Evolutionary conservation across 1,284 basidiomycete species (phyloP).

Genomic region (Cryptococcus maquisensis): DNA sequence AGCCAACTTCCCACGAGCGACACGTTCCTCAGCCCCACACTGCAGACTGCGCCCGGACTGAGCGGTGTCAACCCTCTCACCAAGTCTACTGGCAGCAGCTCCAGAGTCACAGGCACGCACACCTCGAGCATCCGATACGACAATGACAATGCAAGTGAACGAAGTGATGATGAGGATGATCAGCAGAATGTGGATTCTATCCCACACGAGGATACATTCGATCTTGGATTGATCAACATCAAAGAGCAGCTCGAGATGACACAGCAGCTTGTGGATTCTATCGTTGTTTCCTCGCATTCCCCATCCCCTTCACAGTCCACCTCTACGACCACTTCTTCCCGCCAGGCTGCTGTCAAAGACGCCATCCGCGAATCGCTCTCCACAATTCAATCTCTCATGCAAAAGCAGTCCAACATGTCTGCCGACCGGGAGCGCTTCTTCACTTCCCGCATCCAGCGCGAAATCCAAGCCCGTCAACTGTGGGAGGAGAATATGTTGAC

Average conservation of each 20-base stretch:
- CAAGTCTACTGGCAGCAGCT: constrained; percentile 46
- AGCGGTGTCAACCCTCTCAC: constrained; percentile 25
- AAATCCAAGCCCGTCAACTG: constrained; percentile 67
- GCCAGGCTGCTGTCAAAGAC: constrained; percentile 54
- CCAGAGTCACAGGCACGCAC: constrained; percentile 5
- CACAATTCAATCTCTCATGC: constrained; percentile 59
- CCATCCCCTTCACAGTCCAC: constrained; percentile 31
- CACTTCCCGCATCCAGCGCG: constrained; percentile 58
- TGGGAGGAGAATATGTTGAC: constrained; percentile 91
- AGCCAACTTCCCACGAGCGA: constrained; percentile 30
- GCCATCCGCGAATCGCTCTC: constrained; percentile 64
- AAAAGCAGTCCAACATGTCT: constrained; percentile 68
- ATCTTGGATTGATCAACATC: constrained; percentile 69
- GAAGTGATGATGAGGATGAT: constrained; percentile 5
- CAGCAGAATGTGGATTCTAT: constrained; percentile 41
- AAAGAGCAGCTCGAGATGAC: constrained; percentile 77
- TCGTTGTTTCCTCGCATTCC: constrained; percentile 48
- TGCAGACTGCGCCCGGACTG: constrained; percentile 51
- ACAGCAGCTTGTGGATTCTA: constrained; percentile 60
- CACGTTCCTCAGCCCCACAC: constrained; percentile 36
- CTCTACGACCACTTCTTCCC: constrained; percentile 28
- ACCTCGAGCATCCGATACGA: constrained; percentile 26
- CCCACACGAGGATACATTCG: constrained; percentile 66
- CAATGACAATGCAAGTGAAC: constrained; percentile 21
- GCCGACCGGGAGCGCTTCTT: constrained; percentile 81